Percentiles rank a stretch among this genome's conserved stretches.
Evolutionary conservation across 169 alveolate species (phyloP).

Genomic region (Plasmodium yoelii): DNA sequence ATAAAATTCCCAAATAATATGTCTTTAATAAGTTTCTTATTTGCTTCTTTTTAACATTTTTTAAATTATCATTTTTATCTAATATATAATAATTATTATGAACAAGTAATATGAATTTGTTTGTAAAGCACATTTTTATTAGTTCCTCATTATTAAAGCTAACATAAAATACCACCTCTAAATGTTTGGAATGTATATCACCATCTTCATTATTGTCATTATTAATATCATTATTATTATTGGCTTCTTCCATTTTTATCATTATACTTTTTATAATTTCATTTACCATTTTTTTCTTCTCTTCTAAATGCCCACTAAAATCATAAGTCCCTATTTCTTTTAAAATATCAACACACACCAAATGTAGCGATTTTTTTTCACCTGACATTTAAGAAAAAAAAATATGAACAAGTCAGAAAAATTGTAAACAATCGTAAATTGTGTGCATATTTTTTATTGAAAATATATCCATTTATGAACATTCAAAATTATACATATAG

Average conservation of each 20-base stretch:
- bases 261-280: not conserved
- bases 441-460: not conserved
- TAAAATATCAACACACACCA: constrained; percentile 27
- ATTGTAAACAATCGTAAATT: not conserved
- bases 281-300: not conserved
- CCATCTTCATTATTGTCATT: not conserved
- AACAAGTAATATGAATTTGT: constrained; percentile 10
- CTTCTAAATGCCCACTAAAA: not conserved
- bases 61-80: not conserved
- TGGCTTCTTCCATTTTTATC: constrained; percentile 8
- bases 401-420: not conserved
- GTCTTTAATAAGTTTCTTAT: constrained; percentile 15
- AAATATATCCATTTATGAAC: not conserved
- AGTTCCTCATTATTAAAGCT: constrained; percentile 37
- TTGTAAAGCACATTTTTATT: constrained; percentile 8
- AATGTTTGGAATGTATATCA: constrained; percentile 19
- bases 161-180: constrained; percentile 30
- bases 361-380: constrained; percentile 45
- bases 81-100: constrained; percentile 26
- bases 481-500: not conserved
- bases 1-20: constrained; percentile 51
- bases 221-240: not conserved
- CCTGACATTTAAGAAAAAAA: constrained; percentile 9
- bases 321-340: not conserved
- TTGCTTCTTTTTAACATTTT: constrained; percentile 24